These are phyloP conservation scores for Solanum chiquidenum DNA, from an alignment of 257 asterid genomes.

Conservation along the genomic window DNA sequence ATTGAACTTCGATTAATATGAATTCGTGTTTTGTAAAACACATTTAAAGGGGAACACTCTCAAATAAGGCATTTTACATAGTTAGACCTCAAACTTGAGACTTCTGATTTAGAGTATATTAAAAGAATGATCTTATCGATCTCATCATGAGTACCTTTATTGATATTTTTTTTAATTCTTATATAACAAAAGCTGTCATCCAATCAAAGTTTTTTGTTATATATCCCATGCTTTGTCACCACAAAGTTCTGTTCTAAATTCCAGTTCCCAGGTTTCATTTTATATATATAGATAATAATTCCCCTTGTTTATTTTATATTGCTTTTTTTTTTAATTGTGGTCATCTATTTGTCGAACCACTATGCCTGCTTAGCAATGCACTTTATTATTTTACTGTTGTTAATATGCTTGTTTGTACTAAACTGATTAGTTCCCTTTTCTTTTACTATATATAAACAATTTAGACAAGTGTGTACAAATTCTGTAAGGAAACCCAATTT, in stretches of 20 bases:
- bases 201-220: background rate
- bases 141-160: background rate
- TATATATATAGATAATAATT: background rate
- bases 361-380: background rate
- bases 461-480: background rate
- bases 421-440: background rate
- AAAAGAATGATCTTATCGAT: background rate
- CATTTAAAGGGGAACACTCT: accelerated
- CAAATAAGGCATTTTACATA: background rate
- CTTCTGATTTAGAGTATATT: background rate
- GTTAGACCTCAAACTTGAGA: background rate
- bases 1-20: accelerated
- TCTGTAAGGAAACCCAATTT: background rate
- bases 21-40: accelerated
- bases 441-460: background rate
- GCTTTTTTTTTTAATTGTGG: background rate
- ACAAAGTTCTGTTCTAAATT: background rate
- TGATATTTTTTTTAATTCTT: background rate
- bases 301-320: background rate
- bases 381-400: background rate
- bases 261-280: background rate
- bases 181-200: background rate
- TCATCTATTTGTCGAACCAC: background rate
- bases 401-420: background rate
- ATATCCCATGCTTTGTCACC: background rate